These are phyloP conservation scores for Astrothelium subdiscretum DNA, from an alignment of 495 filamentous ascomycete genomes.

Conservation along the genomic window DNA sequence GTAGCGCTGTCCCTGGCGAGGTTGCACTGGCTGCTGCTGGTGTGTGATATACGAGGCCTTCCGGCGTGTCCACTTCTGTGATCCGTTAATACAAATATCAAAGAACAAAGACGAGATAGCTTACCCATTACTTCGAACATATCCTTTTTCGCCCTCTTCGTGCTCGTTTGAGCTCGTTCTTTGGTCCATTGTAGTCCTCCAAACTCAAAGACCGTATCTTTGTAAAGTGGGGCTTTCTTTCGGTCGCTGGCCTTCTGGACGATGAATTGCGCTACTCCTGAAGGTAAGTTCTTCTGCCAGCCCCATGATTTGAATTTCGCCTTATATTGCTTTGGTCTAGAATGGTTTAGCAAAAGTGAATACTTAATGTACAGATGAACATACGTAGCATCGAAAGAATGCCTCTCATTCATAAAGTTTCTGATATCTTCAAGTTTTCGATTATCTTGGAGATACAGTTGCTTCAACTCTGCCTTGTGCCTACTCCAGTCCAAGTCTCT, in stretches of 20 bases:
- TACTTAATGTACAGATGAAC: background rate
- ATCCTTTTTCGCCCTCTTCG: background rate
- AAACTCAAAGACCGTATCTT: slow-evolving; percentile 1
- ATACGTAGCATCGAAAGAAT: background rate
- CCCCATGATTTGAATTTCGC: slow-evolving; percentile 3
- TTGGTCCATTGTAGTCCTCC: background rate
- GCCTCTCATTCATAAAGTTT: background rate
- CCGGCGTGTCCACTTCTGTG: background rate
- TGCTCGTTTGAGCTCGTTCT: background rate
- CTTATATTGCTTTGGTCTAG: slow-evolving; percentile 3
- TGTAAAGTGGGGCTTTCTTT: background rate
- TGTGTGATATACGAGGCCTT: background rate
- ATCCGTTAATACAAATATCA: background rate
- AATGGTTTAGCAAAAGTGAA: background rate
- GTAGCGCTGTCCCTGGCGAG: background rate
- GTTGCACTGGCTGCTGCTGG: background rate
- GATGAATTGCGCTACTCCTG: background rate
- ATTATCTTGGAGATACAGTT: background rate
- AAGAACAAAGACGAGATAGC: background rate
- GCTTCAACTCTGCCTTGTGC: background rate
- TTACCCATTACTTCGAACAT: background rate
- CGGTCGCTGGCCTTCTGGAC: background rate
- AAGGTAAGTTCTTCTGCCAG: background rate
- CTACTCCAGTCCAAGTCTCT: background rate
- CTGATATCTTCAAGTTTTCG: background rate